Evolutionary conservation across 1,284 basidiomycete genomes (phyloP).

Genomic region (Crepidotus sp.): DNA sequence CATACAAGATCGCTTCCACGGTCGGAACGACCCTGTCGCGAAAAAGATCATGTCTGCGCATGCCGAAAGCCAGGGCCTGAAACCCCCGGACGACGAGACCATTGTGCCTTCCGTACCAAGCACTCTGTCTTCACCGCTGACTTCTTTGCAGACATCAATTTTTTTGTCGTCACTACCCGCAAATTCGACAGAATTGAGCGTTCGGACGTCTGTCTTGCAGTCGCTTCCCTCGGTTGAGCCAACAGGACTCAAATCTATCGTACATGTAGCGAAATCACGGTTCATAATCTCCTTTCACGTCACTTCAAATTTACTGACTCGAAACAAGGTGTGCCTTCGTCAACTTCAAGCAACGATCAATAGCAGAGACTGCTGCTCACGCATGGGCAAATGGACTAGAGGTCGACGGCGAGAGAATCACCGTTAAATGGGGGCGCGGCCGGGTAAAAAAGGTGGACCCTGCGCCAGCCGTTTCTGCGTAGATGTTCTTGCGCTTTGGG

Average conservation of each 20-base stretch:
- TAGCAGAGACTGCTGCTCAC: constrained; percentile 81
- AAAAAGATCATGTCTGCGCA: constrained; percentile 73
- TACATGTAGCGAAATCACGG: constrained; percentile 79
- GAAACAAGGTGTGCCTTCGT: constrained; percentile 82
- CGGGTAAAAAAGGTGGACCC: constrained; percentile 31
- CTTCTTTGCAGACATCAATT: constrained; percentile 65
- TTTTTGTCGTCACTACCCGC: constrained; percentile 83
- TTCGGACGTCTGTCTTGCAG: constrained; percentile 69
- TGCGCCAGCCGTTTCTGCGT: constrained; percentile 17
- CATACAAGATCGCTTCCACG: constrained; percentile 88
- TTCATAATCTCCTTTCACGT: constrained; percentile 19
- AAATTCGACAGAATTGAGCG: constrained; percentile 63
- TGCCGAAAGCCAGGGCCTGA: constrained; percentile 73
- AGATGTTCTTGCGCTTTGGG: constrained; percentile 10
- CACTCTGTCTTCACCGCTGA: constrained; percentile 2
- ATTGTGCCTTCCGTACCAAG: constrained; percentile 52
- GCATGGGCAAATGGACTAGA: constrained; percentile 85
- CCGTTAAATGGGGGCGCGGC: constrained; percentile 84
- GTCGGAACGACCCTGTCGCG: constrained; percentile 85
- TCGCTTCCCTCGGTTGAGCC: constrained; percentile 66
- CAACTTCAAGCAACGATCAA: constrained; percentile 77
- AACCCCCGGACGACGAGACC: constrained; percentile 80
- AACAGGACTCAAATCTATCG: constrained; percentile 70
- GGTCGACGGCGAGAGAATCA: constrained; percentile 66
- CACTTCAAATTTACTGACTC: neutral